Evolutionary conservation across 2,329 filamentous ascomycete genomes (phyloP).

Genomic region (Dactylellina parvicollis): DNA sequence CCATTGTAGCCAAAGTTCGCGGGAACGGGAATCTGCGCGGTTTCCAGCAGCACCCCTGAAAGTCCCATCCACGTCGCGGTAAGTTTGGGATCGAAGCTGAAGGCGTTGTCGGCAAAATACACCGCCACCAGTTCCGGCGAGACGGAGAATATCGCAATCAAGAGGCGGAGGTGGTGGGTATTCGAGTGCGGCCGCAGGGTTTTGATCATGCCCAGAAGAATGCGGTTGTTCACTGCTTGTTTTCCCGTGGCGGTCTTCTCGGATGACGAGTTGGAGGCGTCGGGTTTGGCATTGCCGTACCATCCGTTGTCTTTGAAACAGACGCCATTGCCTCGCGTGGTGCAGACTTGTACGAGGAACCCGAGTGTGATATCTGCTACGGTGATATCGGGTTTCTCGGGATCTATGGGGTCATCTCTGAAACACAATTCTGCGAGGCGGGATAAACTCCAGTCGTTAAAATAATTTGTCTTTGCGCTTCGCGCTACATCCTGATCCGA

Average conservation of each 20-base stretch:
- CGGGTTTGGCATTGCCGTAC: constrained; percentile 70
- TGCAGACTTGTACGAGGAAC: constrained; percentile 80
- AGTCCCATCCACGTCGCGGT: constrained; percentile 96
- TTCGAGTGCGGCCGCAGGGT: constrained; percentile 84
- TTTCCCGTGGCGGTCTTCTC: constrained; percentile 68
- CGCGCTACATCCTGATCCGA: constrained; percentile 78
- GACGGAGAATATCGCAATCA: constrained; percentile 79
- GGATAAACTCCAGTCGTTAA: constrained; percentile 78
- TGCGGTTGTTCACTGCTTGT: constrained; percentile 79
- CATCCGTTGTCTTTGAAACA: constrained; percentile 81
- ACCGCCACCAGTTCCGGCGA: constrained; percentile 87
- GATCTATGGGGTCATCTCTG: constrained; percentile 65
- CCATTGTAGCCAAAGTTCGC: constrained; percentile 74
- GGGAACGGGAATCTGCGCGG: constrained; percentile 79
- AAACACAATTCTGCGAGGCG: constrained; percentile 77
- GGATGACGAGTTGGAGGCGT: constrained; percentile 61
- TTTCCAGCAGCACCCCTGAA: constrained; percentile 84
- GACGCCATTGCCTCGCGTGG: constrained; percentile 76
- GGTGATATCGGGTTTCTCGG: constrained; percentile 65
- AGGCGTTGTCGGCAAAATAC: constrained; percentile 84
- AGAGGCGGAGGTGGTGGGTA: constrained; percentile 80
- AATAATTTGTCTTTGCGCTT: constrained; percentile 76
- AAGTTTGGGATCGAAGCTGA: constrained; percentile 89
- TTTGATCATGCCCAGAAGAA: constrained; percentile 80
- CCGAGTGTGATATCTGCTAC: constrained; percentile 77